Evolutionary conservation across 192 early-diverging fungal genomes (phyloP), one percentile per base, ranked within the genome.

Genomic region (Thoreauomyces humboldtii): DNA sequence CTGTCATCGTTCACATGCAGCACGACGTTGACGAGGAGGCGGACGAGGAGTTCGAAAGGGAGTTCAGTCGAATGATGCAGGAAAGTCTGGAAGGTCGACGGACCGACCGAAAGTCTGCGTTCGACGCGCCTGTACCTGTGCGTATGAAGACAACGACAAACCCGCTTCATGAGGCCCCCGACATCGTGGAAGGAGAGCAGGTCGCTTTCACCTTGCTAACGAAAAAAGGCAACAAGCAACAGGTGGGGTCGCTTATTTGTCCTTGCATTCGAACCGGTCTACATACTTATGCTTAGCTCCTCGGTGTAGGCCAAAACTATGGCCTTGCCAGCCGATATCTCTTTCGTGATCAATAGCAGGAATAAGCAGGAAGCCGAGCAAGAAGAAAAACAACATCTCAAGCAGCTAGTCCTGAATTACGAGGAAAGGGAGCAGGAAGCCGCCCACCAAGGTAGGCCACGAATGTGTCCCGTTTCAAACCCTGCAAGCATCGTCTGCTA

Each of bases 121-220:
- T 98, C 41, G 96, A 98, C 72, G 89, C 92, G 19, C 83, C 93
- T 9, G 90, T 98, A 47, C 96, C 96, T 21, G 84, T 91, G 71
- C 75, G 70, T 19, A 12, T 61, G 32, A 53, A 52, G 29, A 36
- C 46, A 17, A 22, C 34, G 32, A 41, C 58, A n/a, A 46, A 32
- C 38, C 28, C 54, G 12, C 11, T 33, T 31, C 15, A 31, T 15
- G 55, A 55, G 45, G 36, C 12, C 27, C 53, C 42, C 14, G 29
- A 55, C 6, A 29, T 31, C 9, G 25, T 9, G 19, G 54, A 46
- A 4, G 56, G 56, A n/a, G 71, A 82, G 32, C 77, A 81, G 41
- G 88, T 94, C 46, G 73, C 87, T 3, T 95, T 94, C 63, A 88
- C 87, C 1, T 71, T 93, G 3, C 69, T 95, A 41, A 91, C 90